Evolutionary conservation across 2,329 filamentous ascomycete genomes (phyloP).

Genomic region (Teratosphaeria gauchensis): DNA sequence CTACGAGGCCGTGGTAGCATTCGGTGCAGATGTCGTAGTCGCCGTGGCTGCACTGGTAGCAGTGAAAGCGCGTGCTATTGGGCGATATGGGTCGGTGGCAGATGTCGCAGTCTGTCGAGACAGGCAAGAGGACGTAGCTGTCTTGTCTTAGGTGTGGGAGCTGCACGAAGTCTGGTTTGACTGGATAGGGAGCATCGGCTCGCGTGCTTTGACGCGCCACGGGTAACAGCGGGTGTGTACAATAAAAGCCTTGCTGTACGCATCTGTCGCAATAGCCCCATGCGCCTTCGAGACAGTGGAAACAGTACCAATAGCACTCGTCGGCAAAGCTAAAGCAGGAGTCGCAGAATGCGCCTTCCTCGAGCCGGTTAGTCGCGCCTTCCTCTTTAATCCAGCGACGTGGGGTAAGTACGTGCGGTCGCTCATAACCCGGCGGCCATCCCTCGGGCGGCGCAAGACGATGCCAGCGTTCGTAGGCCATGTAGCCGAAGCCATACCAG

Average conservation of each 20-base stretch:
- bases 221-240: constrained; percentile 68
- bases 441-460: constrained; percentile 32
- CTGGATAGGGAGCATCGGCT: constrained; percentile 4
- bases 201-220: constrained; percentile 48
- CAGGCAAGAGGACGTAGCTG: constrained; percentile 31
- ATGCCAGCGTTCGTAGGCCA: constrained; percentile 45
- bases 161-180: constrained; percentile 11
- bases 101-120: constrained; percentile 65
- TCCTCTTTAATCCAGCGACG: constrained; percentile 31
- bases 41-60: constrained; percentile 64
- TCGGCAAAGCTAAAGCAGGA: constrained; percentile 65
- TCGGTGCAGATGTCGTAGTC: constrained; percentile 76
- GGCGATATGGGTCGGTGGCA: constrained; percentile 66
- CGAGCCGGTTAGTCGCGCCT: constrained; percentile 17
- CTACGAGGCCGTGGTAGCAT: constrained; percentile 64
- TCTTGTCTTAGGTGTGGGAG: constrained; percentile 31
- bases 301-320: constrained; percentile 83
- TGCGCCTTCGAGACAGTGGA: constrained; percentile 74
- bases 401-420: constrained; percentile 44
- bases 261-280: constrained; percentile 91
- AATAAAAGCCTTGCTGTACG: constrained; percentile 71
- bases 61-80: constrained; percentile 65
- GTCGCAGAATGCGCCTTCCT: constrained; percentile 77
- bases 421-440: constrained; percentile 32
- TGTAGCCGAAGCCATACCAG: constrained; percentile 80